Base-by-base conservation (phyloP, 768 basidiomycete genomes). In the Lactarius indigo region DNA sequence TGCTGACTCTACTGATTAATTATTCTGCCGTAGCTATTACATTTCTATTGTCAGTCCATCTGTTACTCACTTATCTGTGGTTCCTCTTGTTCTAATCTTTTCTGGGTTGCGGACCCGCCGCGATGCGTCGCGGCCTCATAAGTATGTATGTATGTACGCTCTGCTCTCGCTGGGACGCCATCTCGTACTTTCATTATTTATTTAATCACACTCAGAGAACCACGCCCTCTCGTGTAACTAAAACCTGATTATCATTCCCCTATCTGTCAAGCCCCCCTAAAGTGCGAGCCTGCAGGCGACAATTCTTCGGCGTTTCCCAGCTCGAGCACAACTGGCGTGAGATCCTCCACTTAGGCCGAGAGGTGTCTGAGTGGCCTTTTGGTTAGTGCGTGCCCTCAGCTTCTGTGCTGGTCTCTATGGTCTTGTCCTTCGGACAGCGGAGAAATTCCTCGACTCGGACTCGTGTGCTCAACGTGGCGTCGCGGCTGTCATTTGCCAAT, bases 131-230 rank as follows among this genome's bases (percentile, higher is more conserved):
- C 66, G 62, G 57, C 62, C 58, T 44, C 59, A 41, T 68, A 68
- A 68, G 66, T 68, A 68, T 68, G 62, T 68, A 68, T 68, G 58
- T 68, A 68, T 68, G 66, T 68, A 68, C 63, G 66, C 66, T 64
- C 61, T 63, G 57, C 65, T 54, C 30, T 66, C 65, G 65, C 61
- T 44, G 65, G 65, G 61, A 63, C 65, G 37, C 65, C 65, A 57
- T 59, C 57, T 59, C 65, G 65, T 66, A 66, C 61, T 54, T 66
- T 66, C 61, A 66, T 62, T 52, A 35, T 66, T 66, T 66, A 66
- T 66, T 66, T 66, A 66, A 66, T 66, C 26, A 63, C 41, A 56
- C 7, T 57, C 65, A 66, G 65, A 66, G 61, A 66, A 42, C 65
- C 65, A 59, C 65, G 57, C 65, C 56, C 54, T 66, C 50, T 63